These are phyloP conservation scores for Lecanicillium sp. DNA, from an alignment of 2,329 filamentous ascomycete genomes.

Conservation along the genomic window DNA sequence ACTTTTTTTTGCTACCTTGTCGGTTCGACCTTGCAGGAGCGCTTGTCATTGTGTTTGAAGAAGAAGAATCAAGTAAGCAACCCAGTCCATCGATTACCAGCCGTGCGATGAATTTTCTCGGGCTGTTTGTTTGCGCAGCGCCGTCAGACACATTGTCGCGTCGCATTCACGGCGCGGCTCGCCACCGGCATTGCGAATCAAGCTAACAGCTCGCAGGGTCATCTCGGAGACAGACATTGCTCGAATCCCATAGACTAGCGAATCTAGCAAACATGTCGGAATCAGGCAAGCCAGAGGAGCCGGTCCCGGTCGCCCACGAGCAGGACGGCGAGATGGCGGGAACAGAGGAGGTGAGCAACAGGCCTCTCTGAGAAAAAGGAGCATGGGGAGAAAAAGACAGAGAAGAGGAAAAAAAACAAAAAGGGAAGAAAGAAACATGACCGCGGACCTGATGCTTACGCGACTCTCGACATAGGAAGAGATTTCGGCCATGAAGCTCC, in stretches of 20 bases:
- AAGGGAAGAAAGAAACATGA: no score
- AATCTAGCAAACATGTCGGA: conserved; percentile 11
- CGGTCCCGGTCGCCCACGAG: conserved; percentile 12
- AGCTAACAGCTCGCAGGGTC: not conserved
- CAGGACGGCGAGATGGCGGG: conserved; percentile 11
- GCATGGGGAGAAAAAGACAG: not conserved
- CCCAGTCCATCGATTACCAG: no score
- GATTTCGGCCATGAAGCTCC: conserved; percentile 79
- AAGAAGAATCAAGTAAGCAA: conserved; percentile 9
- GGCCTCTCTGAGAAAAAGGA: not conserved
- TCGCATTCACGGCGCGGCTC: conserved; percentile 5
- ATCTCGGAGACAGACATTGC: no score
- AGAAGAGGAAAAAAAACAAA: not conserved
- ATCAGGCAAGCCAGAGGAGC: conserved; percentile 12
- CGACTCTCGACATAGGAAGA: conserved; percentile 53
- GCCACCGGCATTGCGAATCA: not conserved
- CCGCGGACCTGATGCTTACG: no score
- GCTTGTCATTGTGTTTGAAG: conserved; percentile 1
- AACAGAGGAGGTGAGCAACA: conserved; percentile 15
- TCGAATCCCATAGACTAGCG: no score
- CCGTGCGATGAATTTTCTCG: no score
- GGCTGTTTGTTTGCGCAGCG: not conserved
- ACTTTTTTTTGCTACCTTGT: conserved; percentile 4
- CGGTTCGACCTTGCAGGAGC: conserved; percentile 3
- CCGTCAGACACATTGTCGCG: no score